phyloP scores from a whole-genome alignment of 192 early-diverging fungal genomes.

The Umbelopsis isabellina region DNA sequence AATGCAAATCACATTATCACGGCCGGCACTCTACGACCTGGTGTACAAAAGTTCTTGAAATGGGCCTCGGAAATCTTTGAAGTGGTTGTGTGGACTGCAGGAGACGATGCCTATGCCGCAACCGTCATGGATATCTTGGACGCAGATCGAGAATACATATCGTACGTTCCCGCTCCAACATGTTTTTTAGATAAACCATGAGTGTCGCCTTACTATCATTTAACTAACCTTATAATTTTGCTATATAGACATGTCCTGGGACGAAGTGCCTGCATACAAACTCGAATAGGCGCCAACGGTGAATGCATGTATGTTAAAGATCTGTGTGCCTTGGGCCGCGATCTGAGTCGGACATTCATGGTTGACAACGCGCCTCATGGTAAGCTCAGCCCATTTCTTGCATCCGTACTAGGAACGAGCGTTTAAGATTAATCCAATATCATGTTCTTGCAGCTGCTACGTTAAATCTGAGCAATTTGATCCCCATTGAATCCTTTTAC shows the following conservation, averaged over 20 bases:
- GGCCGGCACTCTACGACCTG: constrained; percentile 37
- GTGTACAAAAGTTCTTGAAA: constrained; percentile 34
- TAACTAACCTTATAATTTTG: neutral
- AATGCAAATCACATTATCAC: constrained; percentile 23
- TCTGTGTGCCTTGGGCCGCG: constrained; percentile 37
- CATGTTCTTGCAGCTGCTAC: constrained; percentile 28
- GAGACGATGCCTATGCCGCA: constrained; percentile 37
- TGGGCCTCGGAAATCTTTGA: constrained; percentile 41
- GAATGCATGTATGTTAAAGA: constrained; percentile 43
- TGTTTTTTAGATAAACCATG: no score
- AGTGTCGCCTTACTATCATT: neutral
- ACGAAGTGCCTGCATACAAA: constrained; percentile 36
- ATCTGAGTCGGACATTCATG: constrained; percentile 38
- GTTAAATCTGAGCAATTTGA: constrained; percentile 43
- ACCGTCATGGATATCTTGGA: constrained; percentile 33
- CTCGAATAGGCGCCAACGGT: constrained; percentile 25
- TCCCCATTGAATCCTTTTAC: constrained; percentile 40
- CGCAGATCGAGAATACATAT: constrained; percentile 34
- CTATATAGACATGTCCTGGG: constrained; percentile 37
- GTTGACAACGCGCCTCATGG: constrained; percentile 44
- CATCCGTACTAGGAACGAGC: neutral
- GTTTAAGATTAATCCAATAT: neutral
- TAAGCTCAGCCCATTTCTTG: neutral
- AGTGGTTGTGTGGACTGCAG: constrained; percentile 45
- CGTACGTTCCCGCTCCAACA: constrained; percentile 26